Evolutionary conservation across 345 rosid genomes (phyloP).

Genomic region (Excoecaria agallocha): DNA sequence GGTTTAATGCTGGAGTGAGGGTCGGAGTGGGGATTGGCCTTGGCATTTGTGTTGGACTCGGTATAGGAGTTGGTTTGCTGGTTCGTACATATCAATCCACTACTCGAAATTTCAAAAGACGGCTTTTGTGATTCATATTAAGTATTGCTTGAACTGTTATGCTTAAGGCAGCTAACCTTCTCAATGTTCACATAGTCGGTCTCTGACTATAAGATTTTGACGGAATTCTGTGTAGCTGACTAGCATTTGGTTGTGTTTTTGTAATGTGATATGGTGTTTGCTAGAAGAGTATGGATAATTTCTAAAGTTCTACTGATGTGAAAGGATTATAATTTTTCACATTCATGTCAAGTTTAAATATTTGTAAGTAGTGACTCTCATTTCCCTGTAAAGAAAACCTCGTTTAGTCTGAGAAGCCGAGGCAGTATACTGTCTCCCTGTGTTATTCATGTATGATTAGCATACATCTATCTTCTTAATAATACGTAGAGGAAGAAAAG

Average conservation of each 20-base stretch:
- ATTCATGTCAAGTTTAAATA: constrained; percentile 17
- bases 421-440: neutral
- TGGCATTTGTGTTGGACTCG: constrained; percentile 81
- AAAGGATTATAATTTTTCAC: constrained; percentile 5
- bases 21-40: constrained; percentile 98
- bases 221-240: constrained; percentile 32
- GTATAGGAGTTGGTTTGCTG: constrained; percentile 87
- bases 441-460: neutral
- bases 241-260: neutral
- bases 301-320: constrained; percentile 7
- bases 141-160: neutral
- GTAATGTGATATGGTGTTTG: constrained; percentile 3
- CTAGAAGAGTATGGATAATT: constrained; percentile 12
- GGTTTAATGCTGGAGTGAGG: constrained; percentile 95
- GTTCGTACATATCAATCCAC: constrained; percentile 79
- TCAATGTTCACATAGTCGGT: constrained; percentile 15
- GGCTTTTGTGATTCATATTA: constrained; percentile 32
- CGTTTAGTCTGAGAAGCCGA: neutral
- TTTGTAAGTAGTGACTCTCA: constrained; percentile 17
- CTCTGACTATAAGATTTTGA: constrained; percentile 42
- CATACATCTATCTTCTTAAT: neutral
- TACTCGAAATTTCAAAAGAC: constrained; percentile 68
- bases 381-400: constrained; percentile 35
- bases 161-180: constrained; percentile 24
- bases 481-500: too few relatives aligned